Evolutionary conservation across 2,329 filamentous ascomycete species (phyloP), one percentile per base, ranked within the genome.

Genomic region (Mollisiaceae sp.): DNA sequence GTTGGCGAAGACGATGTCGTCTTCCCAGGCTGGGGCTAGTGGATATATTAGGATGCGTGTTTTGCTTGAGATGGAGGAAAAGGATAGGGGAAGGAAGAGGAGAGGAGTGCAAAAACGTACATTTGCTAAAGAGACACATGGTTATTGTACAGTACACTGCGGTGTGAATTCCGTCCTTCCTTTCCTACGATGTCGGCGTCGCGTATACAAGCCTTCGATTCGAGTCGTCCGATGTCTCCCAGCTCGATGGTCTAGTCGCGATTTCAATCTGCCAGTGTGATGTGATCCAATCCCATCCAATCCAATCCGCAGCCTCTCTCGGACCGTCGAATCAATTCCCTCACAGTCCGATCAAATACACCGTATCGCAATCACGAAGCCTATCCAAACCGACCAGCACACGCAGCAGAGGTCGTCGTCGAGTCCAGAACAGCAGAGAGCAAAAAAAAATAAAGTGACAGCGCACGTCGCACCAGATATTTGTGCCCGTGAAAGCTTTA

Each of bases 11-110:
- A 66, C 60, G 47, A 73, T 63, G 27, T 72, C 70, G 45, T 72
- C 71, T 69, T 72, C 71, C 71, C 71, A 72, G 41, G 56, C 64
- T 24, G 71, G 69, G 9, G 63, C 64, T 5, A 65, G 67, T 69
- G 65, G 27, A 54, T 9, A n/a, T 59, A 15, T 60, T 63, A 60
- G 64, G 12, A 14, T 58, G 14, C 22, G 22, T 36, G 22, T 27
- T 20, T 47, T n/a, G n/a, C n/a, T n/a, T n/a, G n/a, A 15, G 38
- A n/a, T 12, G 50, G 35, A 59, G 15, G 47, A 18, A 11, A 36
- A 38, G 35, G 36, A n/a, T 4, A 22, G 56, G 27, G 22, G 24
- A 52, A 22, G 9, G 32, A 39, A 14, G 56, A 22, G 32, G 24
- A 27, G n/a, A 47, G 20, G 52, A 18, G 24, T 38, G 18, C 22